Evolutionary conservation across 768 basidiomycete species (phyloP), one percentile per base, ranked within the genome.

Genomic region (Tulasnella sp.): DNA sequence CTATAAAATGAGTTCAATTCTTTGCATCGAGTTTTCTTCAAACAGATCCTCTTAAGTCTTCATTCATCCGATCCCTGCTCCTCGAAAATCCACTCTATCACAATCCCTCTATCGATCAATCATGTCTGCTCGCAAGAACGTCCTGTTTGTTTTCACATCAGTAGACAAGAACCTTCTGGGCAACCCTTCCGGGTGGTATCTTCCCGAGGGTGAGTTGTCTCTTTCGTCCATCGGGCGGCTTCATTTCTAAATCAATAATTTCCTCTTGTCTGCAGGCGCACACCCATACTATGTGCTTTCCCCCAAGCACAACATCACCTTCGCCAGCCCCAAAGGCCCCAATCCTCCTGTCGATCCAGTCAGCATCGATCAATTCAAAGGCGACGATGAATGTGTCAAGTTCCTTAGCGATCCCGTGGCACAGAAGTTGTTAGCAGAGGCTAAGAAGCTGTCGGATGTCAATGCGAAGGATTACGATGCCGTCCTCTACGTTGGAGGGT

Each of bases 61-160:
- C n/a, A n/a, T n/a, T n/a, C n/a, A n/a, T n/a, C n/a, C n/a, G n/a
- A n/a, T n/a, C n/a, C n/a, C n/a, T n/a, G n/a, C n/a, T n/a, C n/a
- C n/a, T 38, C 34, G 15, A 38, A 38, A 38, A 5, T 38, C 34
- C 7, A 7, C 34, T 38, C 15, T 5, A 38, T 38, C 15, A 15
- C 7, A 38, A 38, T 38, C 34, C 34, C 5, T 7, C 34, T 15
- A 38, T 15, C 34, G 15, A 7, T 38, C 34, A 15, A 56, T 15
- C 34, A 56, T 56, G 54, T 56, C 54, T 2, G 29, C 52, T 19
- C 8, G 38, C 42, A 56, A 56, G 44, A 21, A 24, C 4, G 43
- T 88, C 38, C 82, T 88, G 65, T 84, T 90, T 69, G 81, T 90
- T n/a, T 78, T 83, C 68, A 86, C 85, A 32, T 88, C 86, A 48